These are phyloP conservation scores for Chlorella ohadii DNA, from an alignment of 139 green algal genomes.

Conservation along the genomic window DNA sequence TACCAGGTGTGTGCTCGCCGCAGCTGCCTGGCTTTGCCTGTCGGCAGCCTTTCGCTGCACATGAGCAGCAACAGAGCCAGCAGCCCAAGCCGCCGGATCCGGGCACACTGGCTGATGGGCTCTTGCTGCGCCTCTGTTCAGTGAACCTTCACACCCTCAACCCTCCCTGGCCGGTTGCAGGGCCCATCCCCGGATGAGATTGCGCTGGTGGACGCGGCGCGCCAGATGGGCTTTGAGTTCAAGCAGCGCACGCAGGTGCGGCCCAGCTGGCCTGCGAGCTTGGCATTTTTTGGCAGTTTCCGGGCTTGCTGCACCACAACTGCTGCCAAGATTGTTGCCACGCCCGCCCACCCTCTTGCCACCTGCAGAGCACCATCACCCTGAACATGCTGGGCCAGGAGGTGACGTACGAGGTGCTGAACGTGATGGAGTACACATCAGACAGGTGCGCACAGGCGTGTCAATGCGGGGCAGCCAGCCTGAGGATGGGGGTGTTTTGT, in stretches of 20 bases:
- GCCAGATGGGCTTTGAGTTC: conserved; percentile 90
- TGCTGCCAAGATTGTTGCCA: too few species aligned
- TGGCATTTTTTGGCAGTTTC: too few species aligned
- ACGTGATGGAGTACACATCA: conserved; percentile 94
- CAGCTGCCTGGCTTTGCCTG: not conserved
- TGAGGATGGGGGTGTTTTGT: too few species aligned
- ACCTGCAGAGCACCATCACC: conserved; percentile 42
- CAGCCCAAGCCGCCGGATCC: too few species aligned
- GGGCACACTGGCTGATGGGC: too few species aligned
- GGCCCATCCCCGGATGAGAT: conserved; percentile 96
- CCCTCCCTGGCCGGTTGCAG: conserved; percentile 41
- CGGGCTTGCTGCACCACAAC: too few species aligned
- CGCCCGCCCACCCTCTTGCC: too few species aligned
- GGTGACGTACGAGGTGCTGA: conserved; percentile 85
- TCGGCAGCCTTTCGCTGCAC: not conserved
- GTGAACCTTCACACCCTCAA: not conserved
- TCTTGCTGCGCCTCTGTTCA: too few species aligned
- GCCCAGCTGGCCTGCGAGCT: too few species aligned
- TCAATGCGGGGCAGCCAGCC: too few species aligned
- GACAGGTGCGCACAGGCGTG: conserved; percentile 55
- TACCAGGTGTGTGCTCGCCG: conserved; percentile 44
- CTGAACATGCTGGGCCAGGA: conserved; percentile 59
- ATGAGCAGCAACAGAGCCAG: too few species aligned
- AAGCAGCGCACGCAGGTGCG: conserved; percentile 48
- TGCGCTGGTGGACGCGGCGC: conserved; percentile 93